Base-by-base conservation (phyloP, 768 basidiomycete genomes). In the Fomitopsis pulvina region DNA sequence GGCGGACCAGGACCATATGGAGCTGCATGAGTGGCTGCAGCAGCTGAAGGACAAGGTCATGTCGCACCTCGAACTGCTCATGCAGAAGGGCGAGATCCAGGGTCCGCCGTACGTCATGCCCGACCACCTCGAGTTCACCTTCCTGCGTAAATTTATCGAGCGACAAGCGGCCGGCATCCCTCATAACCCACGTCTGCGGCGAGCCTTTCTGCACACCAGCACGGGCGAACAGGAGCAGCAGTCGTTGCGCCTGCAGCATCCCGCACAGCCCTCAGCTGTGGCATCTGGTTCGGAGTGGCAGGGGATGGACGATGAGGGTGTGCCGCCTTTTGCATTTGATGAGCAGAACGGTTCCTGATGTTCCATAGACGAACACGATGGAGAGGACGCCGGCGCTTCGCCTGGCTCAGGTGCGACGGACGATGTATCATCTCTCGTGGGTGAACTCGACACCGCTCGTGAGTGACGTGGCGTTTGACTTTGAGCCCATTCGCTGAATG, bases 1-100 rank as follows among this genome's bases (percentile, higher is more conserved):
- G 43, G 87, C 87, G 1, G 87, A 90, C 71, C 87, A 88, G 63
- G 87, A 90, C 62, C 87, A 90, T 60, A 90, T 90, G 87, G 87
- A 90, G 62, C 69, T 90, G 20, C 87, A 90, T 59, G 87, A 90
- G 62, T 90, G 87, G 87, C 69, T 90, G 1, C 87, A 90, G 58
- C 87, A 89, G 64, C 72, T 90, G 58, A 90, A 90, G 65, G 87
- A 90, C 67, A 90, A 88, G 66, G 87, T 85, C 45, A 90, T 90
- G 87, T 85, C 86, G 41, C 86, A 90, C 67, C 74, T 90, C 40
- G 87, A 90, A 64, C 74, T 89, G 2, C 79, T 89, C 57, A 89
- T 90, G 84, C 87, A 89, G 63, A 88, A 89, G 61, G 85, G 86
- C 60, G 87, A 90, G 55, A 90, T 90, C 26, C 85, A 82, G 60